Evolutionary conservation across 1,284 basidiomycete species (phyloP).

Genomic region (Megacollybia platyphylla): DNA sequence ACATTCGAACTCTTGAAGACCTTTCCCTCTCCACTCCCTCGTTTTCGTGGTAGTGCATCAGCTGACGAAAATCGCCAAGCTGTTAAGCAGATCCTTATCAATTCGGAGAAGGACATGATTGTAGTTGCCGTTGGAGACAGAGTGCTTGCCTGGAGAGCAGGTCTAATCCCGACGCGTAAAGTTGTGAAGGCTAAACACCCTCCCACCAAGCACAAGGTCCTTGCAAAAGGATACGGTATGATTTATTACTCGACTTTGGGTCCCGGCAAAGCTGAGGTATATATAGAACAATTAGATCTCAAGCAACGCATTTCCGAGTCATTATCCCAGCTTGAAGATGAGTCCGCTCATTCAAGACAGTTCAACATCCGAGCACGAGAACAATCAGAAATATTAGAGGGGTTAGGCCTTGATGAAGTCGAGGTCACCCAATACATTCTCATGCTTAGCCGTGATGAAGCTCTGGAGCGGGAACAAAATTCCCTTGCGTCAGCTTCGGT

Average conservation of each 20-base stretch:
- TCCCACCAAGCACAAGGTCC: conserved; percentile 21
- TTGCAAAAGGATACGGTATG: conserved; percentile 40
- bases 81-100: conserved; percentile 54
- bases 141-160: conserved; percentile 62
- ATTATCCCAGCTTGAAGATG: conserved; percentile 34
- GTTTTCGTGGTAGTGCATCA: conserved; percentile 13
- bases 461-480: conserved; percentile 13
- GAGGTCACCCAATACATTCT: conserved; percentile 76
- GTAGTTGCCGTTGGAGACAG: conserved; percentile 51
- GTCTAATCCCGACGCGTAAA: conserved; percentile 24
- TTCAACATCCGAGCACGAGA: conserved; percentile 37
- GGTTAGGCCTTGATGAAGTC: conserved; percentile 63
- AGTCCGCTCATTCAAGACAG: conserved; percentile 22
- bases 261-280: conserved; percentile 8
- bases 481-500: background rate
- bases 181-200: conserved; percentile 16
- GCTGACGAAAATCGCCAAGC: conserved; percentile 23
- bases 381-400: conserved; percentile 40
- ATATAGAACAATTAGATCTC: conserved; percentile 50
- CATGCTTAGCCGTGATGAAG: conserved; percentile 80
- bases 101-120: conserved; percentile 42
- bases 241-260: conserved; percentile 8
- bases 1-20: conserved; percentile 42
- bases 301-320: conserved; percentile 56
- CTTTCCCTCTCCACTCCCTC: conserved; percentile 35